A percentile compares a stretch with the other conserved stretches of the same genome.
phyloP scores from a whole-genome alignment of 345 rosid species.

The Arabis alpina region DNA sequence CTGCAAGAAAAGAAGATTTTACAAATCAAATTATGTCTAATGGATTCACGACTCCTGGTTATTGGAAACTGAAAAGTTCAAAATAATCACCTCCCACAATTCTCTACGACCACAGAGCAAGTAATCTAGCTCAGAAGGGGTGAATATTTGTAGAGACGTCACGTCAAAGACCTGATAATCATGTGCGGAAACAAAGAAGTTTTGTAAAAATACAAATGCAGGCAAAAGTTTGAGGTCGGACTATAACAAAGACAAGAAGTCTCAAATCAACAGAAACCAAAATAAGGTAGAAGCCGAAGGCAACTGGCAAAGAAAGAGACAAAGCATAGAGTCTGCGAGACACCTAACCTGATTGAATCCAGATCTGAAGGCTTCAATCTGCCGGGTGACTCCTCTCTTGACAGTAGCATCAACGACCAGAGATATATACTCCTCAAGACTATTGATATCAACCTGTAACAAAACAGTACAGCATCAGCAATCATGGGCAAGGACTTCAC shows the following conservation, averaged over 20 bases:
- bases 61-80: neutral
- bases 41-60: neutral
- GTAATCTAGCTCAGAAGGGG: slow-evolving; percentile 86
- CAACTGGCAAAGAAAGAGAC: slow-evolving; percentile 7
- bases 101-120: slow-evolving; percentile 97
- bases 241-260: neutral
- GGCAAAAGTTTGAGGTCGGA: slow-evolving; percentile 6
- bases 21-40: neutral
- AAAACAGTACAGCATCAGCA: slow-evolving; percentile 22
- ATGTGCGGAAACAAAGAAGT: neutral
- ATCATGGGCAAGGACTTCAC: slow-evolving; percentile 17
- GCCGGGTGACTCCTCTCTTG: slow-evolving; percentile 76
- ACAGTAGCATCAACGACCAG: slow-evolving; percentile 93
- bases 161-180: slow-evolving; percentile 85
- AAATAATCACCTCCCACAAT: slow-evolving; percentile 83
- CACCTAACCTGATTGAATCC: slow-evolving; percentile 90
- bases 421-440: slow-evolving; percentile 85
- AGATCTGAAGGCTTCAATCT: slow-evolving; percentile 88
- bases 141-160: slow-evolving; percentile 87
- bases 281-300: slow-evolving; percentile 10
- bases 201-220: neutral
- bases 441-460: slow-evolving; percentile 73
- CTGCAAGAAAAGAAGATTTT: slow-evolving; percentile 49
- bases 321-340: slow-evolving; percentile 9
- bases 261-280: neutral